Conservation (phyloP, 257 asterid genomes). For the Solanum ahanhuiri region DNA sequence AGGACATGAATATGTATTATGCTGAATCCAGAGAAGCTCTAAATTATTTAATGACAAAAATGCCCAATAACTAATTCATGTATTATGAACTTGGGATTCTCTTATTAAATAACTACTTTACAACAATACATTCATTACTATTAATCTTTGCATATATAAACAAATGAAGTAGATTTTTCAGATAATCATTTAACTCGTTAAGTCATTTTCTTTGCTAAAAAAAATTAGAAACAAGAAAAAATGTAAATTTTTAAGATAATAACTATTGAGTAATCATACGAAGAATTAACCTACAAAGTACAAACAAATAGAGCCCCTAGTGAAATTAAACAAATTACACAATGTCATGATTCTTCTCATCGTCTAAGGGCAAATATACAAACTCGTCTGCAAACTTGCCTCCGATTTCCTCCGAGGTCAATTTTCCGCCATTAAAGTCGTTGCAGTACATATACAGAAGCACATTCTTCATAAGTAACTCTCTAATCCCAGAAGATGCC, state of each 20-base stretch:
- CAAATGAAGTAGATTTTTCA: not conserved
- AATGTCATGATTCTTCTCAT: not conserved
- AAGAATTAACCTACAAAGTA: too few relatives aligned
- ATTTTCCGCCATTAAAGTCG: not conserved
- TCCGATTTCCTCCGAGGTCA: not conserved
- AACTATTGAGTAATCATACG: too few relatives aligned
- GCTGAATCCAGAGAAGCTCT: not conserved
- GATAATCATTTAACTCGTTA: too few relatives aligned
- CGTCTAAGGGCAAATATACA: not conserved
- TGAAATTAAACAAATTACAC: not conserved
- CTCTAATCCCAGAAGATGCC: not conserved
- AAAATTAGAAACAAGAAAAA: too few relatives aligned
- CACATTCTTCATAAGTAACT: not conserved
- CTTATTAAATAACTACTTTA: too few relatives aligned
- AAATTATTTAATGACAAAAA: not conserved
- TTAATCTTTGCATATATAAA: not conserved
- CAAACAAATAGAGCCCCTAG: too few relatives aligned
- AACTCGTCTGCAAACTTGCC: not conserved
- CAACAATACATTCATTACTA: not conserved
- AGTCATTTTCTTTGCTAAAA: too few relatives aligned
- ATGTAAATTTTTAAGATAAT: too few relatives aligned
- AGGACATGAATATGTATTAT: too few relatives aligned
- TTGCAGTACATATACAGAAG: not conserved
- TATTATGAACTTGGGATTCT: not conserved
- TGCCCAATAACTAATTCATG: not conserved